Conservation (phyloP, 176 grass and related monocot genomes). For the Cymbopogon citratus region DNA sequence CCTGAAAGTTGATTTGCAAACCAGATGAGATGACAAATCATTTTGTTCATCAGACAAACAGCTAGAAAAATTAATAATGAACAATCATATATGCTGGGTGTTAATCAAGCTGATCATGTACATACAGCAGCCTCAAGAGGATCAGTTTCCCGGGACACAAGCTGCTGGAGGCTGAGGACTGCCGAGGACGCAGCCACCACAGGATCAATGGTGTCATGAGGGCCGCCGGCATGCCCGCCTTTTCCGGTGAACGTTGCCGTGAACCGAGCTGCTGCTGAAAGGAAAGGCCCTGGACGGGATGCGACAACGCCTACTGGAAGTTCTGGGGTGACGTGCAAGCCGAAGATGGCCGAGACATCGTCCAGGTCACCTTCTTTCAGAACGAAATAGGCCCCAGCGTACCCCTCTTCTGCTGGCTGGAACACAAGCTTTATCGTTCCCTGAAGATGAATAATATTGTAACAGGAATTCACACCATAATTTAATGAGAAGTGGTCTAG, state of each 20-base stretch:
- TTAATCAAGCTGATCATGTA: too few species aligned
- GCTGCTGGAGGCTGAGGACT: constrained; percentile 42
- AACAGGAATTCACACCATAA: too few species aligned
- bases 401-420: constrained; percentile 52
- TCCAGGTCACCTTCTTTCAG: constrained; percentile 41
- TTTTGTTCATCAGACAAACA: too few species aligned
- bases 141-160: constrained; percentile 40
- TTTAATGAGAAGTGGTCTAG: too few species aligned
- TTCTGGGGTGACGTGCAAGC: constrained; percentile 26
- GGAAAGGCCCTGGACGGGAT: constrained; percentile 28
- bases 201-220: constrained; percentile 43
- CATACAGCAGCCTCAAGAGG: constrained; percentile 26
- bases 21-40: too few species aligned
- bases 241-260: constrained; percentile 25
- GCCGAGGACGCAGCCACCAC: constrained; percentile 28
- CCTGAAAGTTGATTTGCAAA: constrained; percentile 22
- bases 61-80: too few species aligned
- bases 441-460: neutral
- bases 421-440: constrained; percentile 56
- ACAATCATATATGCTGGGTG: too few species aligned
- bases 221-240: constrained; percentile 40
- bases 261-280: constrained; percentile 41
- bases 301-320: constrained; percentile 25
- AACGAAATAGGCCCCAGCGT: constrained; percentile 36
- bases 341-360: constrained; percentile 37